A percentile compares a stretch with the other conserved stretches of the same genome.
Conservation (phyloP, 2,329 filamentous ascomycete genomes). For the Cercospora zeina region DNA sequence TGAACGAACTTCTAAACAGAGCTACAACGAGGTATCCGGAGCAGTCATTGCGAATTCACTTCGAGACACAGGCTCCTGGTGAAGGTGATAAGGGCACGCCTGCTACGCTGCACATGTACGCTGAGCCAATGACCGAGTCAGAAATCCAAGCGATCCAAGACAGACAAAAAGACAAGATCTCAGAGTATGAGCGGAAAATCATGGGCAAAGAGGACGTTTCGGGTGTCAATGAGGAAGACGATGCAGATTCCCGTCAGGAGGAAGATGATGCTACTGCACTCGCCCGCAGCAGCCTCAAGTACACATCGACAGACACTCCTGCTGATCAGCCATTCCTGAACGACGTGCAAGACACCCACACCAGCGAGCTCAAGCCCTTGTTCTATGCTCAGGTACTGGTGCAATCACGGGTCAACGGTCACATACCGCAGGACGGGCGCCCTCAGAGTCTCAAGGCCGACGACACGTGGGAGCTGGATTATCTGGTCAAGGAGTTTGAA, state of each 20-base stretch:
- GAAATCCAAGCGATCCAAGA: slow-evolving; percentile 74
- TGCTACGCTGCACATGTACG: slow-evolving; percentile 83
- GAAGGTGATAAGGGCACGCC: slow-evolving; percentile 39
- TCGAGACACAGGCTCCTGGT: slow-evolving; percentile 49
- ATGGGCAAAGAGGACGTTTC: slow-evolving; percentile 34
- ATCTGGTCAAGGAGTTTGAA: slow-evolving; percentile 67
- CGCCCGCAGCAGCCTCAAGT: slow-evolving; percentile 8
- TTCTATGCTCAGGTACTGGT: slow-evolving; percentile 71
- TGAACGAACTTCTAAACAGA: slow-evolving; percentile 76
- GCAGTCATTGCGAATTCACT: slow-evolving; percentile 43
- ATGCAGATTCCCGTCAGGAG: neutral
- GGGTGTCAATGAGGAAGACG: slow-evolving; percentile 21
- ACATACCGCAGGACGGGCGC: slow-evolving; percentile 56
- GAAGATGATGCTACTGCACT: slow-evolving; percentile 15
- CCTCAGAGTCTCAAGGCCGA: slow-evolving; percentile 52
- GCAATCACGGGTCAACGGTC: slow-evolving; percentile 69
- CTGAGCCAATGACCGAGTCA: slow-evolving; percentile 73
- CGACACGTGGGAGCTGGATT: slow-evolving; percentile 73
- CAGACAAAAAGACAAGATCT: slow-evolving; percentile 62
- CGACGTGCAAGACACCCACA: slow-evolving; percentile 12
- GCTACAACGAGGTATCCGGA: slow-evolving; percentile 75
- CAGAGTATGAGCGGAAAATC: slow-evolving; percentile 63
- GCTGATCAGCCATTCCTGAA: slow-evolving; percentile 21
- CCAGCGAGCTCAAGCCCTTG: slow-evolving; percentile 44
- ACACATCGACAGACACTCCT: slow-evolving; percentile 16